These are phyloP conservation scores for Phytophthora ohioensis DNA, from an alignment of 352 stramenopile genomes.

Conservation along the genomic window DNA sequence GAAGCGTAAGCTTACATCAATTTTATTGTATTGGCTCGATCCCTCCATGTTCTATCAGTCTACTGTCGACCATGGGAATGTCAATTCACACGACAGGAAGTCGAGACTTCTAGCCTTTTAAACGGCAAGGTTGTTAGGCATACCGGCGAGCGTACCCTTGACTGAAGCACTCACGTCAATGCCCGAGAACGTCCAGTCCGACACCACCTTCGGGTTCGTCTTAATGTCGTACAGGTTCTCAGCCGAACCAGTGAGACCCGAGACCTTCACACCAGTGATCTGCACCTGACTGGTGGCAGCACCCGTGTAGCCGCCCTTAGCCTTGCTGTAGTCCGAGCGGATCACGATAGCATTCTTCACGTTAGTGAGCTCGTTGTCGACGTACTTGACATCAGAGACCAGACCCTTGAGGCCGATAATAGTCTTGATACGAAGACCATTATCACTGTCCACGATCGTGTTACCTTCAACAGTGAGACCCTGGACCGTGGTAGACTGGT, in stretches of 20 bases:
- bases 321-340: conserved; percentile 27
- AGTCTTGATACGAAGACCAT: conserved; percentile 28
- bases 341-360: conserved; percentile 27
- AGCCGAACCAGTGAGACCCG: conserved; percentile 25
- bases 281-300: conserved; percentile 16
- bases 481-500: conserved; percentile 30
- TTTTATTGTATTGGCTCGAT: conserved; percentile 4
- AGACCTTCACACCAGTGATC: conserved; percentile 20
- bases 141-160: conserved; percentile 7
- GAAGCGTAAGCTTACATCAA: neutral
- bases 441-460: conserved; percentile 38
- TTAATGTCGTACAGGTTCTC: conserved; percentile 41
- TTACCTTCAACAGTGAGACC: conserved; percentile 35
- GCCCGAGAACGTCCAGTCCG: conserved; percentile 20
- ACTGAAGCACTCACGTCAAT: conserved; percentile 15
- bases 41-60: neutral
- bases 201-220: conserved; percentile 34
- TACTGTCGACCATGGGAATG: neutral
- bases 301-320: conserved; percentile 36
- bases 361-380: conserved; percentile 31
- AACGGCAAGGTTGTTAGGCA: conserved; percentile 11
- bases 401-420: conserved; percentile 33
- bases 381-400: conserved; percentile 26
- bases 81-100: too few relatives aligned
- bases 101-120: conserved; percentile 13